Evolutionary conservation across 208 protist species (phyloP).

Genomic region (Histomonas meleagridis): DNA sequence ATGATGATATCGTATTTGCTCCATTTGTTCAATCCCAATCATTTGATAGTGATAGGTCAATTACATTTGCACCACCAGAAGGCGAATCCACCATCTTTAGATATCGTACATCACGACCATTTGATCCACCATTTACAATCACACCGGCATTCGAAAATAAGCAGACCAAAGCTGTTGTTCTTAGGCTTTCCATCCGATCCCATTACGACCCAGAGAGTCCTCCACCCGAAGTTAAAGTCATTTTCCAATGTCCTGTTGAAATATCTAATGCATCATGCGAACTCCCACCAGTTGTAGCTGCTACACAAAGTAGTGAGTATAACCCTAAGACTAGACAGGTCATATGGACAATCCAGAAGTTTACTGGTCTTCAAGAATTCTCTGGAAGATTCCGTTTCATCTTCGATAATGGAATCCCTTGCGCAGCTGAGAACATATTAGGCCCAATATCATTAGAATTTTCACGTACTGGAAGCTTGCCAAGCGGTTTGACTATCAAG

Average conservation of each 20-base stretch:
- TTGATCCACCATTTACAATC: background rate
- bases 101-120: background rate
- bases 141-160: conserved; percentile 9
- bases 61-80: background rate
- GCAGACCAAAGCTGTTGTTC: background rate
- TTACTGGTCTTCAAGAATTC: background rate
- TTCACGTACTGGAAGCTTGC: background rate
- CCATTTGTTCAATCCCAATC: background rate
- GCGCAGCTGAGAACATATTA: background rate
- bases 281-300: background rate
- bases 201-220: background rate
- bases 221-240: background rate
- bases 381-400: background rate
- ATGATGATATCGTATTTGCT: conserved; percentile 20
- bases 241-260: conserved; percentile 35
- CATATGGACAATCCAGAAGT: conserved; percentile 2
- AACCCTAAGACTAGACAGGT: background rate
- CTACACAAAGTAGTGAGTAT: background rate
- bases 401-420: conserved; percentile 11
- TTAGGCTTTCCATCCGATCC: background rate
- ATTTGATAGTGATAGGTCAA: background rate
- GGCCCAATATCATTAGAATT: conserved; percentile 6
- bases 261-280: background rate
- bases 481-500: background rate
- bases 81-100: background rate